These are phyloP conservation scores for Zea luxurians DNA, from an alignment of 176 grass and related monocot species.

Conservation along the genomic window DNA sequence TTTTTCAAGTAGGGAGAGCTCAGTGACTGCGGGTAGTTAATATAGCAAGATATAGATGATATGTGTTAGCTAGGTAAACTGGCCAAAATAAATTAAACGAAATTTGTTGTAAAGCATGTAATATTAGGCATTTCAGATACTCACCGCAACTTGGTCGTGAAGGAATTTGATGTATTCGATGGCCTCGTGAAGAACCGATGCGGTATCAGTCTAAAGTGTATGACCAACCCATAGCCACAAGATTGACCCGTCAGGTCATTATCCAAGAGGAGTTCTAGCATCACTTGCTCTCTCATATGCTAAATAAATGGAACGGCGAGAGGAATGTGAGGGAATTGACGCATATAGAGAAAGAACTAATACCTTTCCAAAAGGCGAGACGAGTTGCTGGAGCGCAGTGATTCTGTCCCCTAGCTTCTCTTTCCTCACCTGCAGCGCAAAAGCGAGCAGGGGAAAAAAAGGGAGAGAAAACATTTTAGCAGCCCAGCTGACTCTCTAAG, in stretches of 20 bases:
- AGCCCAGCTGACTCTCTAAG: slow-evolving; percentile 29
- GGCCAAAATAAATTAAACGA: neutral
- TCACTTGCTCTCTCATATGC: slow-evolving; percentile 15
- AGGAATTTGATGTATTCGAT: slow-evolving; percentile 97
- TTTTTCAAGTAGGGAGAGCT: slow-evolving; percentile 90
- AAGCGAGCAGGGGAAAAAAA: slow-evolving; percentile 24
- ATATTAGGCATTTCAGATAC: slow-evolving; percentile 17
- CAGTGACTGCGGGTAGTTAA: slow-evolving; percentile 51
- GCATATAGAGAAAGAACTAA: slow-evolving; percentile 37
- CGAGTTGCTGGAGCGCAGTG: slow-evolving; percentile 97
- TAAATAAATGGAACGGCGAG: slow-evolving; percentile 31
- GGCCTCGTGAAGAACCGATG: slow-evolving; percentile 99
- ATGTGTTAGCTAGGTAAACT: slow-evolving; percentile 4
- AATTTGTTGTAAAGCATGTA: neutral
- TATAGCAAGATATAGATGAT: neutral
- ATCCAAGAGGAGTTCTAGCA: slow-evolving; percentile 35
- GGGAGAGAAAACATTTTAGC: slow-evolving; percentile 25
- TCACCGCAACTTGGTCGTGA: slow-evolving; percentile 93
- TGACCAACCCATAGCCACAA: neutral
- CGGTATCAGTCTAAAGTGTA: slow-evolving; percentile 83
- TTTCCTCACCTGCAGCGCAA: slow-evolving; percentile 86
- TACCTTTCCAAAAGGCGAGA: slow-evolving; percentile 99
- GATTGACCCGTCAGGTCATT: slow-evolving; percentile 43
- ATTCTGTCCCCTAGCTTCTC: slow-evolving; percentile 99
- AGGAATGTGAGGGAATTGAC: slow-evolving; percentile 36